Evolutionary conservation across 371 early-diverging fungal genomes (phyloP), one percentile per base, ranked within the genome.

Genomic region (Conidiobolus incongruus): DNA sequence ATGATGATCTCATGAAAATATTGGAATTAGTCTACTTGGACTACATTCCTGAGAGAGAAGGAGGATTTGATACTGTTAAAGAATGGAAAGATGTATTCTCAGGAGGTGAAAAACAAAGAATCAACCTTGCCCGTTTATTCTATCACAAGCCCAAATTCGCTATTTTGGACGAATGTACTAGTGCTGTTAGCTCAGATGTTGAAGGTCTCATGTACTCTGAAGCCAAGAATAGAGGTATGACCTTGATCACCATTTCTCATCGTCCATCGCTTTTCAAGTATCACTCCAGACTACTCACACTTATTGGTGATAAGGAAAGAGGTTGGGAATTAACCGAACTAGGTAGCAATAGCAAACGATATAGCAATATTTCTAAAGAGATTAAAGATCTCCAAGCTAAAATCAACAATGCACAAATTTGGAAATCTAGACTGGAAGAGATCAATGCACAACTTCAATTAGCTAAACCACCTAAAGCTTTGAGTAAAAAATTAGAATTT

Each of bases 51-150:
- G 72, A 66, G 11, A 69, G 88, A 49, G 82, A 84, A 65, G 85
- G 83, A 35, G 87, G 90, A 4, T 87, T 77, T 72, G 83, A 86
- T 47, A 75, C 80, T 10, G 55, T 66, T 40, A 81, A 83, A 47
- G 86, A 89, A 59, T 89, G 90, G 90, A 81, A 78, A 53, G 81
- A 83, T 60, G 81, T 82, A 10, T 73, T 89, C 29, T 77, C 83
- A 29, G 87, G 86, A 12, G 90, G 90, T 36, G 90, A 89, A 57
- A 89, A 85, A 58, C 86, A 88, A 57, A 65, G 85, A 41, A 77
- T 83, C 61, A 51, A 55, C 49, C 15, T 50, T 38, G 75, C 77
- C 10, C 59, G 82, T 22, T 52, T 80, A 35, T 77, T 75, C 53
- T 89, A 85, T 56, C 90, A 89, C 55, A 66, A 67, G 51, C 87